Base-by-base conservation (phyloP, 2,329 filamentous ascomycete genomes). In the Penicillium sp. region DNA sequence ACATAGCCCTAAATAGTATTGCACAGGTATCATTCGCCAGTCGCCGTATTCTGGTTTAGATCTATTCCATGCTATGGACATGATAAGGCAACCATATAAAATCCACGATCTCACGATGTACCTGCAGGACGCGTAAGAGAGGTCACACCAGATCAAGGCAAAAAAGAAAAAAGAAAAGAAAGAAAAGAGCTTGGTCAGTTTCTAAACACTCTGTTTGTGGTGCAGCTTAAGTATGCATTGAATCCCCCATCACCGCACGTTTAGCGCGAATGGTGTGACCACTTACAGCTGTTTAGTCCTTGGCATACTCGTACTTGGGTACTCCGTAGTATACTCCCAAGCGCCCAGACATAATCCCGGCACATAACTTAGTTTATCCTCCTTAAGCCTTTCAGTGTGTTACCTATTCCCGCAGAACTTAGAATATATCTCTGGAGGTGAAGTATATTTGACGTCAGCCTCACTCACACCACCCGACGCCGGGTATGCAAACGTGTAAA, bases 41-140 rank as follows among this genome's bases (percentile, higher is more conserved):
- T 35, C 15, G 10, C 32, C 15, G 20, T 35, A 18, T 32, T 10
- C 18, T 20, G 4, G 1, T 23, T 12, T 23, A 12, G 18, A 10
- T 20, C 15, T 37, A 20, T 20, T 37, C 10, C 9, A 3, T 37
- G 8, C 33, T 18, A 20, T 23, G 9, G 4, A 8, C 18, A 20
- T 10, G 7, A 7, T 37, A 18, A 56, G 54, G 52, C 52, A 55
- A 42, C 45, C 39, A 40, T 48, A 46, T 50, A 53, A 43, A 28
- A n/a, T 2, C n/a, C 6, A 23, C 18, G n/a, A 42, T 31, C 47
- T 54, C 20, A 23, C 20, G 1, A 18, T 18, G 20, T 23, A 52
- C 45, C 55, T 55, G 53, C 55, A 57, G 55, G 53, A 56, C 55
- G 55, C 53, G 55, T 57, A 56, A 39, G 49, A 28, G 15, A 41